Percentiles rank a stretch among this genome's conserved stretches.
Evolutionary conservation across 2,329 filamentous ascomycete genomes (phyloP).

Genomic region (Alternaria sp.): DNA sequence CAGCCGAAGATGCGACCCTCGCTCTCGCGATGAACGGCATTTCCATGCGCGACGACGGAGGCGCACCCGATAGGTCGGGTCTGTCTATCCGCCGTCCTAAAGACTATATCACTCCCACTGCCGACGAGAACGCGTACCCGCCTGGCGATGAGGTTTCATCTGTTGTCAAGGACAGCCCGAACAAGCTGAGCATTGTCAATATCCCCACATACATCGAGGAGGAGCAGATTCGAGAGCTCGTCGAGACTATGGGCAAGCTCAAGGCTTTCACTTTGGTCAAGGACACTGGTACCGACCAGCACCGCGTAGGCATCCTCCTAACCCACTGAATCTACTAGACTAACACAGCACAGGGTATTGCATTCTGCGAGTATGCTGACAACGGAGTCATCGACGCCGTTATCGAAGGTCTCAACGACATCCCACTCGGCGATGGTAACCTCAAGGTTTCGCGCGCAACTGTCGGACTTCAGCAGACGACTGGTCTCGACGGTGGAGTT

Average conservation of each 20-base stretch:
- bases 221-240: slow-evolving; percentile 87
- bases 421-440: slow-evolving; percentile 87
- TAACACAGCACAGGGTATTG: slow-evolving; percentile 72
- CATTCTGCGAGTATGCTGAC: slow-evolving; percentile 94
- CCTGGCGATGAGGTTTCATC: slow-evolving; percentile 74
- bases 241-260: slow-evolving; percentile 89
- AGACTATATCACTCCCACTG: slow-evolving; percentile 91
- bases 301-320: slow-evolving; percentile 68
- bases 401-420: slow-evolving; percentile 87
- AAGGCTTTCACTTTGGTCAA: slow-evolving; percentile 92
- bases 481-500: slow-evolving; percentile 92
- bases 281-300: slow-evolving; percentile 83
- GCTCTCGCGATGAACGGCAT: slow-evolving; percentile 90
- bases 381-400: slow-evolving; percentile 79
- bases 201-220: slow-evolving; percentile 88
- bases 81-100: slow-evolving; percentile 86
- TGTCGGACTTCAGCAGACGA: slow-evolving; percentile 90
- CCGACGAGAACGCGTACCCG: slow-evolving; percentile 69
- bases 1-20: slow-evolving; percentile 84
- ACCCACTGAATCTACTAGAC: background rate
- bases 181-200: slow-evolving; percentile 93
- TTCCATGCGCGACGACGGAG: slow-evolving; percentile 73
- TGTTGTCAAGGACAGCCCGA: slow-evolving; percentile 86
- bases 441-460: slow-evolving; percentile 89
- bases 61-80: slow-evolving; percentile 57